Base-by-base conservation (phyloP, 2,329 filamentous ascomycete species). In the Apiospora hydei region DNA sequence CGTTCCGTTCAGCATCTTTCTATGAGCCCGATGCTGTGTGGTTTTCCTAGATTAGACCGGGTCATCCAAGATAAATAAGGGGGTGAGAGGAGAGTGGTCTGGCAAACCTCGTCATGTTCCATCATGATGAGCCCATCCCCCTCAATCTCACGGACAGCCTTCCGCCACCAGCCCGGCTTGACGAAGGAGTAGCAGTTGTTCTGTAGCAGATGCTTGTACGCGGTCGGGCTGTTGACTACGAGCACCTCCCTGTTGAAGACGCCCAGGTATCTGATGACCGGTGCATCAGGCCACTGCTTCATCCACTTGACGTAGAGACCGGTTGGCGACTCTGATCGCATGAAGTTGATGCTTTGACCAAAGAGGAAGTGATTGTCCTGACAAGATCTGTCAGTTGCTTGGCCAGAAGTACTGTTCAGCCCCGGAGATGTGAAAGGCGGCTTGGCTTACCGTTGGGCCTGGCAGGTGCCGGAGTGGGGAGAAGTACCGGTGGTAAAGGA, bases 391-490 rank as follows among this genome's bases (percentile, higher is more conserved):
- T 64, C 10, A 68, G 66, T 46, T 8, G 6, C n/a, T 21, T 26
- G 6, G 3, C 53, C 34, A 38, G 71, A 67, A 26, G 69, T 70
- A 72, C 38, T 1, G 3, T 30, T 18, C 4, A 2, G 30, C 11
- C 1, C 4, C 21, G n/a, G 18, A 14, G 18, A 18, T 34, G 16
- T 21, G 14, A 2, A 2, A 13, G 24, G 24, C 34, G 34, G 5
- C 34, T 38, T 16, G n/a, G 57, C 70, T 47, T 77, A 85, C 84
- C 76, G 80, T 83, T 21, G 85, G 85, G 0, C 84, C 84, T 0
- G 85, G 85, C 1, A 87, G 74, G 69, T 84, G 77, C 18, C 84
- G 80, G n/a, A 86, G 77, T 0, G 84, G 82, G 0, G 85, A 87
- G 66, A 85, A 71, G 71, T 81, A 80, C 68, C 80, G 79, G 4